Percentiles rank a stretch among this genome's conserved stretches.
Conservation (phyloP, 2,329 filamentous ascomycete genomes). For the Lizonia empirigonia region DNA sequence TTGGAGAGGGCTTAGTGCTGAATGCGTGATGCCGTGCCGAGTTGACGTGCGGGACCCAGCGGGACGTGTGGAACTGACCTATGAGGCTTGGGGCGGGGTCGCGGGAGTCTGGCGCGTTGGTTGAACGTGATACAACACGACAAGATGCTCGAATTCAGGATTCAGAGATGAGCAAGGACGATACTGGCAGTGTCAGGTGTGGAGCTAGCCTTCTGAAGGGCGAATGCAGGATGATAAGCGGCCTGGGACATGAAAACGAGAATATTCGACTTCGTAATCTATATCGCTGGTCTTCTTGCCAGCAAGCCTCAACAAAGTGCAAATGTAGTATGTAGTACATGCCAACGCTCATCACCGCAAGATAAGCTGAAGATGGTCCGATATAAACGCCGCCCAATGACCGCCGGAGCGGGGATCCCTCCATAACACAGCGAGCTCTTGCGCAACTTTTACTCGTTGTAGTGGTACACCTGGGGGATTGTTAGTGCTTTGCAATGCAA, state of each 20-base stretch:
- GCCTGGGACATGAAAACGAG: no score
- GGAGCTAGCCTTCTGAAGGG: no score
- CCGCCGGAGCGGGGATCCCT: constrained; percentile 18
- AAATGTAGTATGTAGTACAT: constrained; percentile 19
- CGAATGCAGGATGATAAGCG: no score
- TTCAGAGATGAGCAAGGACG: no score
- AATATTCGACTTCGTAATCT: constrained; percentile 4
- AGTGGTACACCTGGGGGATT: constrained; percentile 76
- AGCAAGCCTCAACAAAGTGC: constrained; percentile 15
- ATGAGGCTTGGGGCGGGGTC: neutral
- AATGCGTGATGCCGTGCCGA: constrained; percentile 19
- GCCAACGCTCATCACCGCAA: constrained; percentile 11
- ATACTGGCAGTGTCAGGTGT: no score
- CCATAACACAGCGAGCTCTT: constrained; percentile 3
- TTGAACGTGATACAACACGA: no score
- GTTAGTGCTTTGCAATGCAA: neutral
- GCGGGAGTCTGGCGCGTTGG: neutral
- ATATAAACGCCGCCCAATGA: constrained; percentile 44
- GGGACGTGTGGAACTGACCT: constrained; percentile 3
- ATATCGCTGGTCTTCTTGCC: constrained; percentile 15
- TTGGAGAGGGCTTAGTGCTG: neutral
- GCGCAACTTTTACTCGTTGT: constrained; percentile 69
- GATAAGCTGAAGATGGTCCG: constrained; percentile 7
- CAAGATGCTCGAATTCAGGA: no score
- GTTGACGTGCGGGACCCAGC: no score